These are phyloP conservation scores for Gremmenia infestans DNA, from an alignment of 2,329 filamentous ascomycete genomes.

Conservation along the genomic window DNA sequence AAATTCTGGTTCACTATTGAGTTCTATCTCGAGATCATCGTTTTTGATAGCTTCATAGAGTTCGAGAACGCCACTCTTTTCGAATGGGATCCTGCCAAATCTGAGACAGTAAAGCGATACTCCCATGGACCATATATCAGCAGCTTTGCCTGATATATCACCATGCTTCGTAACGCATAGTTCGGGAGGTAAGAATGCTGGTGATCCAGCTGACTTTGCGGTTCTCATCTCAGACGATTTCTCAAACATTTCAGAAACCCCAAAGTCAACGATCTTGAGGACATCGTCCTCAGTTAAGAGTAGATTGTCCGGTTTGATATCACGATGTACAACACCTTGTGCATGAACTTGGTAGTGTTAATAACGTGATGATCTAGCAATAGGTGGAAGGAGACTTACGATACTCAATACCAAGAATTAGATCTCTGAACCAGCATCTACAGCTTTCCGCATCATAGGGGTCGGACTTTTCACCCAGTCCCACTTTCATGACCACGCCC, in stretches of 20 bases:
- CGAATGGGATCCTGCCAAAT: constrained; percentile 85
- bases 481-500: constrained; percentile 94
- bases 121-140: constrained; percentile 98
- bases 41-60: constrained; percentile 84
- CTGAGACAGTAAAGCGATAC: constrained; percentile 89
- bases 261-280: constrained; percentile 97
- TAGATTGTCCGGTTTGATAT: constrained; percentile 97
- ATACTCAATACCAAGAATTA: constrained; percentile 94
- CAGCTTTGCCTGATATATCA: constrained; percentile 80
- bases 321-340: constrained; percentile 90
- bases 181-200: constrained; percentile 90
- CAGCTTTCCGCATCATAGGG: constrained; percentile 81
- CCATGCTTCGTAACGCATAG: constrained; percentile 83
- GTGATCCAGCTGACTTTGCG: constrained; percentile 88
- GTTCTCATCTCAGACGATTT: constrained; percentile 84
- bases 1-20: constrained; percentile 62
- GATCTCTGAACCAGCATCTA: constrained; percentile 87
- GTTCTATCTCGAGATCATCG: constrained; percentile 58
- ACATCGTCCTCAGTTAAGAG: constrained; percentile 85
- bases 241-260: constrained; percentile 98
- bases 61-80: constrained; percentile 71
- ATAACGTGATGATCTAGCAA: not conserved
- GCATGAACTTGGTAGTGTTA: constrained; percentile 64
- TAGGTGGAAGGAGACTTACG: constrained; percentile 45
- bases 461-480: constrained; percentile 73